Evolutionary conservation across 768 basidiomycete species (phyloP), one percentile per base, ranked within the genome.

Genomic region (Boletus vermiculosoides): DNA sequence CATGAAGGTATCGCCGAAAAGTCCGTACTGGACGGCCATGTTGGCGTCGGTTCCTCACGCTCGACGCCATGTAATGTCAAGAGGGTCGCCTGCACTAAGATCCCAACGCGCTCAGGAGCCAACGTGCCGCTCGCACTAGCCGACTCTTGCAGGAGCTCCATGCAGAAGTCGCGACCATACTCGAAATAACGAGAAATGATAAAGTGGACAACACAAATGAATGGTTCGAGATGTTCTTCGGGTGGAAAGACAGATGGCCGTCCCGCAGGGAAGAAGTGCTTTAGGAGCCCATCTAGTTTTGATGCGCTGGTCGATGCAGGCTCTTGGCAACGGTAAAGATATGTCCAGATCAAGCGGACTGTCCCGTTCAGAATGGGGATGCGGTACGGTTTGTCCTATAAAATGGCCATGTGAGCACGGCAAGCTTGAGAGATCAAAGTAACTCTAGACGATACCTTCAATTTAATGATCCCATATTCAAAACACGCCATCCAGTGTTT

Each of bases 311-410:
- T 87, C 0, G 94, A 90, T 2, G 83, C 76, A 6, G 89, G 81
- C 71, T 98, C 95, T 60, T 88, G 86, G 66, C 93, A 95, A 16
- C 95, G 87, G 67, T 92, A 95, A n/a, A 97, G 78, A 71, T 97
- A 98, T 2, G 94, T 92, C 95, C 94, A 98, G 34, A 94, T 74
- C 41, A 97, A 72, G 10, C 95, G 85, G 59, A 93, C 69, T 54
- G 90, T 82, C 13, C 91, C 90, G 62, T 94, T 95, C 75, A 95
- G 77, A 22, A 92, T 81, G 2, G 83, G 79, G 0, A 82, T 75
- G 13, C 93, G 83, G 54, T 81, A 78, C 0, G 84, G 77, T 60
- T 88, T 90, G 63, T 97, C 94, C 93, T 96, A 55, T n/a, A 18
- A 18, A 42, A 49, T 3, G 9, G 12, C 22, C 0, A 30, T 34